Base-by-base conservation (phyloP, 495 filamentous ascomycete genomes). In the Aspergillus indologenus region DNA sequence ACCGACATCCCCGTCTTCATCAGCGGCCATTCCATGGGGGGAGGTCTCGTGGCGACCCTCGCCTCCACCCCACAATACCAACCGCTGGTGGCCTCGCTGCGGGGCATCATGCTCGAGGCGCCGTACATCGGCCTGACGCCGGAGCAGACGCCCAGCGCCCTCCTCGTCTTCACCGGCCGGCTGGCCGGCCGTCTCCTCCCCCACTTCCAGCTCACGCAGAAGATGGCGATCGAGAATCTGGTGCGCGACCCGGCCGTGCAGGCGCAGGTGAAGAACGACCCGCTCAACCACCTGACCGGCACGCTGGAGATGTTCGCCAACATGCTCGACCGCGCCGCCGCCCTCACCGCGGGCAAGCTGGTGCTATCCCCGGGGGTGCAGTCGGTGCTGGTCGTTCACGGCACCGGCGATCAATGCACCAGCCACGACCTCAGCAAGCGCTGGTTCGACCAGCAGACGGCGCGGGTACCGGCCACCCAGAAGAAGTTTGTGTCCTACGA, bases 21-120 rank as follows among this genome's bases (percentile, higher is more conserved):
- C n/a, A 83, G 90, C 69, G 91, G 91, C 52, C 91, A 96, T 73
- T 90, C 86, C 42, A 91, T 87, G 86, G 92, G 92, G 68, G 92
- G 92, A 47, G 89, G 81, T 17, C 75, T 91, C 63, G 83, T 85
- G 15, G 62, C 68, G 21, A 68, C 58, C 40, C 63, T 66, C 46
- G 45, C 64, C 20, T 59, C 21, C 63, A 66, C 60, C 40, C 56
- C 56, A 4, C 48, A 42, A 63, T 56, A 56, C 76, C 59, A 54
- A 60, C 26, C 76, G 17, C 68, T 80, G n/a, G 45, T 63, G n/a
- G 45, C 62, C 60, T 78, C 80, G 67, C 62, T 85, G n/a, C 69
- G 83, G 11, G 90, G 90, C 34, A 86, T 86, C 72, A 62, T 94
- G 19, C 68, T 84, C 14, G 84, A 90, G 66, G 73, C 80, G 3